These are phyloP conservation scores for Backusella mclennaniae DNA, from an alignment of 192 early-diverging fungal species.

Conservation along the genomic window DNA sequence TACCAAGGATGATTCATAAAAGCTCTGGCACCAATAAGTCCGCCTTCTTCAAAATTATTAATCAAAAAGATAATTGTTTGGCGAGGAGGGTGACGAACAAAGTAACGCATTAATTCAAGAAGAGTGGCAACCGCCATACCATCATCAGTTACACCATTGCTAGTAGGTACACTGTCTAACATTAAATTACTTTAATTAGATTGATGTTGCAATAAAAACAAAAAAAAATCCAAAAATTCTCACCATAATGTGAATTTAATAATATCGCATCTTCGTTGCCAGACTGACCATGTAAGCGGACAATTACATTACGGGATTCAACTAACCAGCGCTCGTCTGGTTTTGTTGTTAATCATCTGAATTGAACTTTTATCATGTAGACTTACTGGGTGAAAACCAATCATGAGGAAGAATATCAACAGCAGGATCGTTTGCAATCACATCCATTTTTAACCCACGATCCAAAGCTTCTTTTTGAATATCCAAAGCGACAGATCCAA, in stretches of 20 bases:
- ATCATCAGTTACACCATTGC: conserved; percentile 70
- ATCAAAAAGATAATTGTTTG: conserved; percentile 70
- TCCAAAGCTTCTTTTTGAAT: not conserved
- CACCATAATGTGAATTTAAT: conserved; percentile 66
- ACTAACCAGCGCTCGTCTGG: conserved; percentile 27
- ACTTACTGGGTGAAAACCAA: conserved; percentile 10
- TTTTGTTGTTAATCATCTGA: not conserved
- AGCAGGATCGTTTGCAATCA: conserved; percentile 18
- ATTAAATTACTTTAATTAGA: not conserved
- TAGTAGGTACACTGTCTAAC: conserved; percentile 65
- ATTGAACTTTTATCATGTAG: not conserved
- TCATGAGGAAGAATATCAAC: not conserved
- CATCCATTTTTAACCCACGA: conserved; percentile 22
- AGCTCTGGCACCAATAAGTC: conserved; percentile 58
- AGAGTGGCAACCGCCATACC: conserved; percentile 61
- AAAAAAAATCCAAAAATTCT: not conserved
- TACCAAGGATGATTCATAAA: conserved; percentile 69
- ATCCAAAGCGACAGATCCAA: conserved; percentile 6
- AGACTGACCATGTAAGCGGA: conserved; percentile 56
- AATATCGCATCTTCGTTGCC: conserved; percentile 49
- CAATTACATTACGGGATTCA: conserved; percentile 57
- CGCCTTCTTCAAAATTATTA: conserved; percentile 71
- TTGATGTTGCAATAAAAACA: not conserved
- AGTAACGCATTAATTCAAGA: conserved; percentile 60
- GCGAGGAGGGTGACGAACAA: conserved; percentile 52